These are phyloP conservation scores for Penicillium macrosclerotiorum DNA, from an alignment of 495 filamentous ascomycete genomes.

Conservation along the genomic window DNA sequence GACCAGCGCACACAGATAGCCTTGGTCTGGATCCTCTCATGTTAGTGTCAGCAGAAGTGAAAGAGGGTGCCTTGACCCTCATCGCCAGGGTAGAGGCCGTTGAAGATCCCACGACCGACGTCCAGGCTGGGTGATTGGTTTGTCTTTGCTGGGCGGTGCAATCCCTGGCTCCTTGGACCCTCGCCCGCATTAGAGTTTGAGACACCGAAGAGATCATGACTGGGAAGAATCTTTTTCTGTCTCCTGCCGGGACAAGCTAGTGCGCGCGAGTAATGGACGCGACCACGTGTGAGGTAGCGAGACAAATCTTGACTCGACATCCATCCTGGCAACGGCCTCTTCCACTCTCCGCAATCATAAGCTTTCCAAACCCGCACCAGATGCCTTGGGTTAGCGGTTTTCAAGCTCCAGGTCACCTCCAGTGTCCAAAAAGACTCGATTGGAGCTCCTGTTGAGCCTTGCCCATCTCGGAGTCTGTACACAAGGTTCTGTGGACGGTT, in stretches of 20 bases:
- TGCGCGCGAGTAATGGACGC: background rate
- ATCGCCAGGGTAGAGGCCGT: conserved; percentile 4
- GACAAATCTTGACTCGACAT: background rate
- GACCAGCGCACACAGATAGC: background rate
- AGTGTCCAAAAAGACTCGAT: conserved; percentile 9
- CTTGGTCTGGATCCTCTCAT: background rate
- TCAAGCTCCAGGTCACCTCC: too few relatives aligned
- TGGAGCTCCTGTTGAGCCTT: background rate
- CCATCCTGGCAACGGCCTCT: background rate
- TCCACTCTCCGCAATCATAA: too few relatives aligned
- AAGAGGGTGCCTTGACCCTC: background rate
- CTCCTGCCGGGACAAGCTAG: background rate
- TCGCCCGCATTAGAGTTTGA: conserved; percentile 11
- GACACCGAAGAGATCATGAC: conserved; percentile 9
- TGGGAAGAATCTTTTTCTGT: background rate
- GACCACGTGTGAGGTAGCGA: background rate
- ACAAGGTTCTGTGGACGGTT: conserved; percentile 22
- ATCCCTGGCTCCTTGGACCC: conserved; percentile 7
- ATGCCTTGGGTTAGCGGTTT: too few relatives aligned
- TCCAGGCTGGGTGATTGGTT: background rate
- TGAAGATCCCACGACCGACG: background rate
- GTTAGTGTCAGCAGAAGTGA: conserved; percentile 2
- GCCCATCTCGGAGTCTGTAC: conserved; percentile 7
- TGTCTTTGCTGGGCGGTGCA: background rate
- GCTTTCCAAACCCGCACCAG: too few relatives aligned